Conservation (phyloP, 257 asterid species). For the Forsythia suspensa region DNA sequence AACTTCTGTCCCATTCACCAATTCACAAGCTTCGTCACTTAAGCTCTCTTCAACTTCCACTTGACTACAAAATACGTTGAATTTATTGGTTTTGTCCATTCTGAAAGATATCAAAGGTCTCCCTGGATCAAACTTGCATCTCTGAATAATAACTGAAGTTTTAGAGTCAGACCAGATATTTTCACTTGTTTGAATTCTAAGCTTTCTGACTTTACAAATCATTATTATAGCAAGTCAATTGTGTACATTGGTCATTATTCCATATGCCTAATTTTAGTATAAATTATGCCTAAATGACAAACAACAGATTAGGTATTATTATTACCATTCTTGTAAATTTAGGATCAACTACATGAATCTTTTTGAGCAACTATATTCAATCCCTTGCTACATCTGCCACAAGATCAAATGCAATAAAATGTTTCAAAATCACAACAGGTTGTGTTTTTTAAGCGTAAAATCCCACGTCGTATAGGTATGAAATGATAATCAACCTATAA, state of each 20-base stretch:
- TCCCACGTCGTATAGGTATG: neutral
- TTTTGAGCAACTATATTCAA: neutral
- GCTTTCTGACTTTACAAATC: too few relatives aligned
- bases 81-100: constrained; percentile 19
- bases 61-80: constrained; percentile 42
- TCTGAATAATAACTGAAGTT: constrained; percentile 72
- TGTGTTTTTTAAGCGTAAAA: too few relatives aligned
- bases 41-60: constrained; percentile 45
- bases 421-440: too few relatives aligned
- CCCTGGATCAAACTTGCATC: constrained; percentile 21
- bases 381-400: neutral
- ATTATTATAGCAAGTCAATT: too few relatives aligned
- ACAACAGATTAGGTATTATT: neutral
- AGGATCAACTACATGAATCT: neutral
- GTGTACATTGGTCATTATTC: too few relatives aligned
- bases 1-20: constrained; percentile 67
- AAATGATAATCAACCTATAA: neutral
- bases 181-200: neutral
- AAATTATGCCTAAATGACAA: too few relatives aligned
- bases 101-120: constrained; percentile 19
- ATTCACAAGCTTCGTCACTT: constrained; percentile 72
- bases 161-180: constrained; percentile 36
- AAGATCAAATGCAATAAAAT: neutral
- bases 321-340: neutral
- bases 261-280: too few relatives aligned